Evolutionary conservation across 208 protist genomes (phyloP), one percentile per base, ranked within the genome.

Genomic region (Tritrichomonas foetus): DNA sequence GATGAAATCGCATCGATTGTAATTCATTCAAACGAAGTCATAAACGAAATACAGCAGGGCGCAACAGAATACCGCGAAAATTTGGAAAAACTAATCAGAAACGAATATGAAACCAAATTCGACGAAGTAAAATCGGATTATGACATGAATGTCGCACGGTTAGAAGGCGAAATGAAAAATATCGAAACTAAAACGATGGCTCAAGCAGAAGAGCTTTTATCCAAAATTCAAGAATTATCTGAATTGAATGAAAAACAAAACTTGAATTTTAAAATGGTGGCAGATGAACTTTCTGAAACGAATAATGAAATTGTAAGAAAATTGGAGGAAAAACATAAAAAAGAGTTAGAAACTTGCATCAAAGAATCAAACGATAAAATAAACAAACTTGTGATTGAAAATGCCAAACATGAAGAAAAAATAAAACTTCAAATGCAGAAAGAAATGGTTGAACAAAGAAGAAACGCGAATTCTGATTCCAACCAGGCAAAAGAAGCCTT

Each of bases 101-200:
- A 20, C 14, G 78, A 89, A 89, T 89, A 47, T 57, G 78, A 89
- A 89, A 57, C 78, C 11, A 89, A 89, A 89, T 89, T 39, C 1
- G 44, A 84, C 53, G 22, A 84, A 84, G 13, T n/a, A 1, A n/a
- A 49, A 49, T 11, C 9, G 25, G 36, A 11, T 13, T 84, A 53
- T 84, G 3, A 22, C 9, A 53, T 11, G 5, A 44, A 3, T n/a
- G 53, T 53, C 49, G 36, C 0, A n/a, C 36, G 53, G 33, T 53
- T 39, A 16, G 41, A 84, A 84, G n/a, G 30, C 44, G 44, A 84
- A 53, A 53, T 13, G 2, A 22, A 78, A n/a, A 49, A 8, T n/a
- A 53, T 53, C 25, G 1, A 0, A 14, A n/a, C 16, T 33, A 49
- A 25, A 27, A 27, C 22, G 2, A 5, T 47, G 44, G 69, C 36